Evolutionary conservation across 495 filamentous ascomycete species (phyloP), one percentile per base, ranked within the genome.

Genomic region (Tuber calosporum): DNA sequence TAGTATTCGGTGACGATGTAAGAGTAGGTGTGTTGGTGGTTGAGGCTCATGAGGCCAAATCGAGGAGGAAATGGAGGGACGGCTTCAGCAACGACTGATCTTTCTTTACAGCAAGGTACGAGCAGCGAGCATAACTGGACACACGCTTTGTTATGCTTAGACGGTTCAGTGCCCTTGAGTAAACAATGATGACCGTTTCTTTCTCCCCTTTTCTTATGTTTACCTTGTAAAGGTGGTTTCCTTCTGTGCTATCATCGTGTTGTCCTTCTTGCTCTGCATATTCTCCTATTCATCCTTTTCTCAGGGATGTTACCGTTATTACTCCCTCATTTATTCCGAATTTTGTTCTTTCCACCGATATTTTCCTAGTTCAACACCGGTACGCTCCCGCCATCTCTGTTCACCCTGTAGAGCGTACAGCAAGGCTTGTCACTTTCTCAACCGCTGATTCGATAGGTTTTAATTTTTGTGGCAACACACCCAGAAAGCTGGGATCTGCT

Each of bases 401-500:
- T 62, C 53, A 34, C 26, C 53, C 53, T 62, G 53, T 62, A 62
- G 53, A 62, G 26, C 53, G 2, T 73, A 70, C 73, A 72, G 38
- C 68, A 73, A 69, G 76, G 68, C 76, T 77, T 78, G 76, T 73
- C 76, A 37, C 62, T 58, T 69, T 62, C 42, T 39, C 38, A 36
- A 43, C 1, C 48, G 70, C 67, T 71, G 70, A 78, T 78, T 78
- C 75, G 76, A 20, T 34, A 30, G 53, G 11, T 58, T 38, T 36
- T 48, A 38, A 71, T 41, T 66, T 45, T 48, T 42, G 39, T 41
- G 38, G 41, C 40, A 42, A 30, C 69, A 71, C 68, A 76, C 70
- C 75, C 75, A 78, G 71, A 26, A 39, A 41, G 40, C 68, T 70
- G 70, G 76, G 75, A 78, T 73, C 62, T 78, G 42, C 36, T 74